Evolutionary conservation across 768 basidiomycete genomes (phyloP), one percentile per base, ranked within the genome.

Genomic region (Gelatoporia subvermispora): DNA sequence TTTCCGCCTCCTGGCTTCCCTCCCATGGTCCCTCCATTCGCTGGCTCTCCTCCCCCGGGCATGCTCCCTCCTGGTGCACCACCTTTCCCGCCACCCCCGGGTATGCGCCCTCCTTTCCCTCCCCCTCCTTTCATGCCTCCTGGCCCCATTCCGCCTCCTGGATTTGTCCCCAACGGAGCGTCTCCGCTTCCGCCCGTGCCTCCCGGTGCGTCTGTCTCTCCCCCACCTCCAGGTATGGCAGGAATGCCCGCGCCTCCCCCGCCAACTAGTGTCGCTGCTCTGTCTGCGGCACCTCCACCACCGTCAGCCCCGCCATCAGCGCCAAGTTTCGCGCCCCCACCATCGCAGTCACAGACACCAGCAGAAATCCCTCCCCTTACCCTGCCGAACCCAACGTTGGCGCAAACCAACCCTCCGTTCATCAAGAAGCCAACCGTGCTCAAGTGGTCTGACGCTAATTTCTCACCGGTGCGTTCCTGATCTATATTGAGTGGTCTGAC

Each of bases 391-490:
- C 72, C 77, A 8, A 66, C 72, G 4, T 65, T 81, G 35, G 69
- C 73, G 17, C 86, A 90, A 68, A 81, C 75, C 13, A 84, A 87
- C 58, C 78, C 84, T 11, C 73, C 79, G 2, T 81, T 88, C 60
- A 31, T 31, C 28, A 92, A 90, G 73, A 88, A 89, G 64, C 69
- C 74, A 13, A 88, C 87, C 1, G 74, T 75, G 18, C 71, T 93
- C 38, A 86, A 90, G 64, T 88, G 83, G 65, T 62, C 69, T 13
- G 86, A 93, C 58, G 68, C 89, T 0, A 89, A 91, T 60, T 90
- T 88, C 63, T 81, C 79, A 49, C 85, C 88, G 3, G 90, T 90
- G 56, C 39, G 82, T 73, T 47, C 23, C 15, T 21, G 21, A 50
- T n/a, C 23, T 20, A 16, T 16, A 18, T 5, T 50, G 23, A 17